Evolutionary conservation across 2,329 filamentous ascomycete genomes (phyloP), one percentile per base, ranked within the genome.

Genomic region (Rutstroemia sp.): DNA sequence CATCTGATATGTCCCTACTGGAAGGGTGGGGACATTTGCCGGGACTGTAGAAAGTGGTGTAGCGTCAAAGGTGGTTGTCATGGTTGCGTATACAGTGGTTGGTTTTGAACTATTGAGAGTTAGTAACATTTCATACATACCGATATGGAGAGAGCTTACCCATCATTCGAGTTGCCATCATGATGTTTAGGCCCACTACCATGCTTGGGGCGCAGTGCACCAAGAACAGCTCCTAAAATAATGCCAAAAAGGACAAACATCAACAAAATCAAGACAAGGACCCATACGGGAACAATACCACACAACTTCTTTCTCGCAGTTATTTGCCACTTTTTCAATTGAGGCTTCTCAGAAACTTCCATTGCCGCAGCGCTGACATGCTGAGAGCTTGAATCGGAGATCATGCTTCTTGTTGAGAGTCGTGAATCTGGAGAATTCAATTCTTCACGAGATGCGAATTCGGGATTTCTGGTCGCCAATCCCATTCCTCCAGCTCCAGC

Each of bases 251-350:
- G 73, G 68, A 84, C 72, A 36, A 85, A 63, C 9, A 83, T 61
- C 19, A 83, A 64, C 2, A 75, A 73, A 2, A 78, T 68, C 12
- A 86, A 67, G 47, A 75, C 75, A 30, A 86, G 74, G 1, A 79
- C 81, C 83, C 83, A 86, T 57, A 80, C 79, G 0, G 83, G 83
- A 19, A 86, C 71, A 19, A 84, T 73, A 5, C 80, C 80, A 65
- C 79, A 83, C 4, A 83, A 65, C 61, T 78, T 82, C 64, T 73
- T 77, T 65, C 74, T 78, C 10, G 80, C 81, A 47, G 75, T 71
- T 10, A 68, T 64, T 66, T 82, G 77, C 78, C 81, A 84, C 48
- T 69, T 73, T 60, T 77, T 80, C 21, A 70, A 66, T 51, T 60
- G 62, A 4, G 71, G 68, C 8, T 85, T 81, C 64, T 84, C 76